Evolutionary conservation across 257 asterid genomes (phyloP).

Genomic region (Anisodus tanguticus): DNA sequence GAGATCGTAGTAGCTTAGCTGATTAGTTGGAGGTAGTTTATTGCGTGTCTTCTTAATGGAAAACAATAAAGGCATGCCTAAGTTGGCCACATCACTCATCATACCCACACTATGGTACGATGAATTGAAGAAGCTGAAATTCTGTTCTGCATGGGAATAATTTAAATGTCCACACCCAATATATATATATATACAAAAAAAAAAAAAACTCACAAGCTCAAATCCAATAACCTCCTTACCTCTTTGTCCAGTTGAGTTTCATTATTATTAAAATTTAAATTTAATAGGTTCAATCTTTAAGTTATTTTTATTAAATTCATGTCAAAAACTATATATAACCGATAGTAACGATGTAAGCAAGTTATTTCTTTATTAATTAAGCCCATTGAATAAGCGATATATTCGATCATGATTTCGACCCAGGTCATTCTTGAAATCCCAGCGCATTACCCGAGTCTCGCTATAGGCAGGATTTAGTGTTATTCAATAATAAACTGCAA

Average conservation of each 20-base stretch:
- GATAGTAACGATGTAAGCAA: too few species aligned
- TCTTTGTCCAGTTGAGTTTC: not conserved
- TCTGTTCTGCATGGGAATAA: not conserved
- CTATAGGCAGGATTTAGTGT: too few species aligned
- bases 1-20: not conserved
- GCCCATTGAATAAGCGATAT: too few species aligned
- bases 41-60: not conserved
- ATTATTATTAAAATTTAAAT: not conserved
- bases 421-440: too few species aligned
- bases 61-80: not conserved
- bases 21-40: slow-evolving; percentile 21
- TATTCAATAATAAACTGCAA: too few species aligned
- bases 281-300: not conserved
- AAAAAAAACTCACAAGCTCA: not conserved
- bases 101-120: not conserved
- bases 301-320: not conserved
- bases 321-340: too few species aligned
- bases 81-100: not conserved
- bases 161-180: not conserved
- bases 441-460: too few species aligned
- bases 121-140: not conserved
- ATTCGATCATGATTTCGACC: too few species aligned
- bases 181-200: too few species aligned
- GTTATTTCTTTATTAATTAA: too few species aligned
- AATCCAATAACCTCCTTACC: not conserved